Percentiles rank a stretch among this genome's conserved stretches.
Conservation (phyloP, 805 yeast genomes). For the Candida takata region DNA sequence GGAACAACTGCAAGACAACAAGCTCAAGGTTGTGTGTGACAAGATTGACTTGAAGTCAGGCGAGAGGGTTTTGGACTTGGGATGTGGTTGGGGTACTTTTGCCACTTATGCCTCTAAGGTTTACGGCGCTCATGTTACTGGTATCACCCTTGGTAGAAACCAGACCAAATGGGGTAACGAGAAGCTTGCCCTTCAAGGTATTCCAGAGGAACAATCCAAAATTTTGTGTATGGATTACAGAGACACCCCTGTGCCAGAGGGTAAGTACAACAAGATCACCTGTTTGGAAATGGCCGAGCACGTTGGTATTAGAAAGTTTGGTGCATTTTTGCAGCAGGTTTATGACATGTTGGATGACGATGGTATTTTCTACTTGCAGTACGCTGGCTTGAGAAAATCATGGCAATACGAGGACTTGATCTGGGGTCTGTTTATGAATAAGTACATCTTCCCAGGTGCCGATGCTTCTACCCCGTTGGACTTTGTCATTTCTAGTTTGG, state of each 20-base stretch:
- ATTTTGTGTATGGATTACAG: constrained; percentile 84
- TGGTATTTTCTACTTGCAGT: constrained; percentile 80
- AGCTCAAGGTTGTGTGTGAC: constrained; percentile 80
- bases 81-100: constrained; percentile 96
- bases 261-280: constrained; percentile 75
- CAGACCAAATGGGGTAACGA: constrained; percentile 87
- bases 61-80: constrained; percentile 74
- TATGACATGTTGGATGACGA: constrained; percentile 87
- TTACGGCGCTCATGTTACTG: constrained; percentile 82
- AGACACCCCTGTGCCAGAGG: constrained; percentile 72
- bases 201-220: constrained; percentile 59
- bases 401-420: constrained; percentile 93
- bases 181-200: constrained; percentile 61
- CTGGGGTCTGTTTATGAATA: constrained; percentile 96
- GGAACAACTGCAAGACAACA: constrained; percentile 82
- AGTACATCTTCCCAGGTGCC: constrained; percentile 95
- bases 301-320: constrained; percentile 84
- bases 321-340: constrained; percentile 70
- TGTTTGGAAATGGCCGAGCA: constrained; percentile 96
- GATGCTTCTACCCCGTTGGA: constrained; percentile 93
- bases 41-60: constrained; percentile 69
- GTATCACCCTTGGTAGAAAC: constrained; percentile 83
- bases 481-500: constrained; percentile 69
- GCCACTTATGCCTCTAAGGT: constrained; percentile 77
- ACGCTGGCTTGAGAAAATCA: constrained; percentile 82